Evolutionary conservation across 2,329 filamentous ascomycete genomes (phyloP).

Genomic region (Phoma sp.): DNA sequence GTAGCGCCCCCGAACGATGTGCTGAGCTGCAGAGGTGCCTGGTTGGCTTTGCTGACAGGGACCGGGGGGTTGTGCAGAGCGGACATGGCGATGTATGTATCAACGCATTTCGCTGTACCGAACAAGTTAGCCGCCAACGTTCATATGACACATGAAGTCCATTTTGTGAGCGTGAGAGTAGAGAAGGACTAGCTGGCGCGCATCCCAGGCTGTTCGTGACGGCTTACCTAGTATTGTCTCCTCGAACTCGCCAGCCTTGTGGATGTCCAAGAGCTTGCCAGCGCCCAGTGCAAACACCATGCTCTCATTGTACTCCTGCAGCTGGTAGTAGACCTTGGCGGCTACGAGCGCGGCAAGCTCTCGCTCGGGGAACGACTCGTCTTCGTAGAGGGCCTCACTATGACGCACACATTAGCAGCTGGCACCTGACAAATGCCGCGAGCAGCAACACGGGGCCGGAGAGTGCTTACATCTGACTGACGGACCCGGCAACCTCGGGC

Average conservation of each 20-base stretch:
- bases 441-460: slow-evolving; percentile 1
- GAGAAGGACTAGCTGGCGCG: background rate
- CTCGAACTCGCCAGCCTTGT: slow-evolving; percentile 91
- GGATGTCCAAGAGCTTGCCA: slow-evolving; percentile 92
- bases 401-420: slow-evolving; percentile 38
- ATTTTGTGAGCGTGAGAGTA: background rate
- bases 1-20: slow-evolving; percentile 75
- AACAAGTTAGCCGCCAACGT: slow-evolving; percentile 20
- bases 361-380: slow-evolving; percentile 91
- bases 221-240: slow-evolving; percentile 88
- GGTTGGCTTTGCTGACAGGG: slow-evolving; percentile 55
- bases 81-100: slow-evolving; percentile 90
- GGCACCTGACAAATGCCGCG: background rate
- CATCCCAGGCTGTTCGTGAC: slow-evolving; percentile 9
- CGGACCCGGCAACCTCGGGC: slow-evolving; percentile 92
- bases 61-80: slow-evolving; percentile 63
- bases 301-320: slow-evolving; percentile 98
- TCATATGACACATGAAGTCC: background rate
- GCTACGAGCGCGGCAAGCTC: slow-evolving; percentile 93
- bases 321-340: slow-evolving; percentile 97
- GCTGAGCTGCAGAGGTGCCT: slow-evolving; percentile 70
- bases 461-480: slow-evolving; percentile 84
- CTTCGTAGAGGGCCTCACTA: slow-evolving; percentile 97
- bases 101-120: slow-evolving; percentile 80
- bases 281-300: slow-evolving; percentile 97